Evolutionary conservation across 345 rosid genomes (phyloP).

Genomic region (Gossypium raimondii): DNA sequence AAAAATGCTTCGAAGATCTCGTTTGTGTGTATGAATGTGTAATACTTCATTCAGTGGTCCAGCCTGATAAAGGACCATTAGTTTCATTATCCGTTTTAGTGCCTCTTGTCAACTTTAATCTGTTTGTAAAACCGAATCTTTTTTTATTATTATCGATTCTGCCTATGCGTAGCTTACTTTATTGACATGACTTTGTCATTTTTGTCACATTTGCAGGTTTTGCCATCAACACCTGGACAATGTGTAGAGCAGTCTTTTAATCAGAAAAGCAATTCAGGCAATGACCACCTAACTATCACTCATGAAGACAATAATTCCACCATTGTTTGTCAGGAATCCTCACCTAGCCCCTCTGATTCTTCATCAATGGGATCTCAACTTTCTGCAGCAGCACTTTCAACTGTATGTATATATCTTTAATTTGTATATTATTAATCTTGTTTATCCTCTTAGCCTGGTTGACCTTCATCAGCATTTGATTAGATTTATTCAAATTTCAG

Average conservation of each 20-base stretch:
- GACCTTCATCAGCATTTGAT: neutral
- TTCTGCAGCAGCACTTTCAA: neutral
- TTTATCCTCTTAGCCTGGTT: neutral
- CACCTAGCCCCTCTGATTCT: neutral
- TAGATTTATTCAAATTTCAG: neutral
- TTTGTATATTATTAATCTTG: neutral
- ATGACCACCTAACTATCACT: neutral
- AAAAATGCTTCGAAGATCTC: neutral
- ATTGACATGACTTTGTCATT: neutral
- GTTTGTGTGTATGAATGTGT: neutral
- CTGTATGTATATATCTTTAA: neutral
- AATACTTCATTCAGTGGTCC: neutral
- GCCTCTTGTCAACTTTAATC: neutral
- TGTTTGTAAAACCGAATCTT: neutral
- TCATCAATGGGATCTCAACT: neutral
- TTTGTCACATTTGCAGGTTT: constrained; percentile 6
- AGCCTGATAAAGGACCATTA: neutral
- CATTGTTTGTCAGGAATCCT: neutral
- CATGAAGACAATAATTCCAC: neutral
- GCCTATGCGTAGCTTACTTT: neutral
- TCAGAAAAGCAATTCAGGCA: neutral
- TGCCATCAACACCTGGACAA: neutral
- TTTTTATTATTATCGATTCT: neutral
- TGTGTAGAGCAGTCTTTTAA: neutral
- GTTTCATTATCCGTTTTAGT: neutral